A percentile compares a stretch with the other conserved stretches of the same genome.
Evolutionary conservation across 495 filamentous ascomycete genomes (phyloP).

Genomic region (Penicillium waksmanii): DNA sequence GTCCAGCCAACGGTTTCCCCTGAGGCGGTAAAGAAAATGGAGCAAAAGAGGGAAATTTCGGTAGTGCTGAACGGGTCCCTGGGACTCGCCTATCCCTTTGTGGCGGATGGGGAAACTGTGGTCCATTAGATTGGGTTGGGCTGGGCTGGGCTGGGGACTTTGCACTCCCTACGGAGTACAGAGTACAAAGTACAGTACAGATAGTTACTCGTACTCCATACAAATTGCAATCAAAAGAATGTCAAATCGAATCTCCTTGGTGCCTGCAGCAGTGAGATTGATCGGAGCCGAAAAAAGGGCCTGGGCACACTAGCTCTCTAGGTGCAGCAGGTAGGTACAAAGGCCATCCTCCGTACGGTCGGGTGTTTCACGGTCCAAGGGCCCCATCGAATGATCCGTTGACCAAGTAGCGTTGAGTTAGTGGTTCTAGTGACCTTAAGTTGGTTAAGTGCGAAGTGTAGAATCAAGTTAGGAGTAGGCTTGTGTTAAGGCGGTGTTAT

Average conservation of each 20-base stretch:
- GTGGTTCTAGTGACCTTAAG: background rate
- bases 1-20: constrained; percentile 20
- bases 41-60: constrained; percentile 12
- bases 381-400: constrained; percentile 1
- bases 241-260: constrained; percentile 1
- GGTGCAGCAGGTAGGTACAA: background rate
- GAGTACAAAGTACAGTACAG: no score
- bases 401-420: background rate
- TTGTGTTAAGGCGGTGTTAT: no score
- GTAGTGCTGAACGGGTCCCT: constrained; percentile 2
- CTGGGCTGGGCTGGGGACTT: no score
- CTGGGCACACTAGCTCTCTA: constrained; percentile 6
- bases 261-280: constrained; percentile 4
- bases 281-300: constrained; percentile 3
- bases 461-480: no score
- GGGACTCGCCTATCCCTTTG: background rate
- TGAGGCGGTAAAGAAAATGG: constrained; percentile 8
- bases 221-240: background rate
- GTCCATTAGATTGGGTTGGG: no score
- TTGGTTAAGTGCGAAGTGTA: background rate
- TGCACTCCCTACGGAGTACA: background rate
- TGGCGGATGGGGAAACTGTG: no score
- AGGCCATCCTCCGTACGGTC: background rate
- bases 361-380: constrained; percentile 3
- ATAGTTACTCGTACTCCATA: background rate